These are phyloP conservation scores for Phytophthora citricola DNA, from an alignment of 352 stramenopile genomes.

Conservation along the genomic window DNA sequence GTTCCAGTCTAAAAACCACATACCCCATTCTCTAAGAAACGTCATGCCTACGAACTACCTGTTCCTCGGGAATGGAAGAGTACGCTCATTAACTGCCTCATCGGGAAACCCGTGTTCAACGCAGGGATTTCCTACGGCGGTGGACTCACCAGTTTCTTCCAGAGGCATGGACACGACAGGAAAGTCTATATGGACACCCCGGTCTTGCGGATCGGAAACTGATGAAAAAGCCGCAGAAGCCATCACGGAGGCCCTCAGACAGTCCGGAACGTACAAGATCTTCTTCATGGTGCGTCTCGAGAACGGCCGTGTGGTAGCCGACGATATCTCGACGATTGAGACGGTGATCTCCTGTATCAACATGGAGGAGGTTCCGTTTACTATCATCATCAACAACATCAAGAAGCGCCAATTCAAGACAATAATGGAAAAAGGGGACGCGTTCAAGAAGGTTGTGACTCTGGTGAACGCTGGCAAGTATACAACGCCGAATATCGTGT, in stretches of 20 bases:
- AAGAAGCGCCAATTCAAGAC: slow-evolving; percentile 15
- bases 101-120: not conserved
- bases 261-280: slow-evolving; percentile 29
- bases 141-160: slow-evolving; percentile 22
- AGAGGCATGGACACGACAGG: slow-evolving; percentile 14
- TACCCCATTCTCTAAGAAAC: too few species aligned
- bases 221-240: not conserved
- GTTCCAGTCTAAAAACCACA: not conserved
- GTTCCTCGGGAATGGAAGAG: slow-evolving; percentile 1
- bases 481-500: slow-evolving; percentile 12
- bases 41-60: not conserved
- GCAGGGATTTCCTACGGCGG: slow-evolving; percentile 15
- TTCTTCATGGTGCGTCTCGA: slow-evolving; percentile 37
- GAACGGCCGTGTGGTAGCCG: slow-evolving; percentile 25
- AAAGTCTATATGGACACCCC: slow-evolving; percentile 37
- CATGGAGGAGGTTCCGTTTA: slow-evolving; percentile 13
- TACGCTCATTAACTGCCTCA: not conserved
- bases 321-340: slow-evolving; percentile 35
- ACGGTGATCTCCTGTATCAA: slow-evolving; percentile 27
- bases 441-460: slow-evolving; percentile 14
- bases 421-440: slow-evolving; percentile 18
- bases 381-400: slow-evolving; percentile 32
- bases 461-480: slow-evolving; percentile 16
- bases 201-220: slow-evolving; percentile 17
- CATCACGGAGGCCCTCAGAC: slow-evolving; percentile 19